Base-by-base conservation (phyloP, 2,329 filamentous ascomycete genomes). In the Colletotrichum destructivum region DNA sequence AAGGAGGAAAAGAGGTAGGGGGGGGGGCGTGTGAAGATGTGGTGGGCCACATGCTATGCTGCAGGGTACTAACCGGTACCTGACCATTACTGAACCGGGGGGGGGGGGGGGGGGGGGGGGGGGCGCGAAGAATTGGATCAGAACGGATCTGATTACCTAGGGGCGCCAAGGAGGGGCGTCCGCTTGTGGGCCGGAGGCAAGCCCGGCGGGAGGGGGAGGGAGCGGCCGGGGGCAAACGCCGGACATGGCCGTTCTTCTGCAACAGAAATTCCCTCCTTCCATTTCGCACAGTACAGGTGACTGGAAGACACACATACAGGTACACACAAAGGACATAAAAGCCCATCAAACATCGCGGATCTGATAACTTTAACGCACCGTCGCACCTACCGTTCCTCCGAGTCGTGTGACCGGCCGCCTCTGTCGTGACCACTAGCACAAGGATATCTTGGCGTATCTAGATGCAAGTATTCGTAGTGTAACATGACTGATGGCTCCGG, bases 311-410 rank as follows among this genome's bases (percentile, higher is more conserved):
- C 31, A n/a, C 42, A 42, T n/a, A 51, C n/a, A 69, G n/a, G 47
- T 26, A 23, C n/a, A 54, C 8, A 60, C 40, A 54, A 38, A 52
- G 23, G 35, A 4, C 42, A 16, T 8, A 31, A 8, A 7, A 31
- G 31, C 64, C 64, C 26, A 44, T 57, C n/a, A 59, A 57, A 23
- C 31, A 52, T n/a, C 64, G 52, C 59, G 65, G 69, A 71, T 71
- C 69, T 71, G 69, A 71, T 71, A 71, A 71, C 65, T 63, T 42
- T 63, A 71, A 69, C 46, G 38, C 35, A 62, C 11, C 47, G 7
- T 38, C 26, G 18, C 52, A 55, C 52, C n/a, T 52, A 52, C 38
- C 26, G 12, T n/a, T 38, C 18, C 35, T n/a, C 56, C 63, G 23
- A 49, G 63, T 31, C 31, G 51, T 54, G 49, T 71, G 42, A 12